phyloP scores from a whole-genome alignment of 2,329 filamentous ascomycete genomes.

The Diplodia scrobiculata region DNA sequence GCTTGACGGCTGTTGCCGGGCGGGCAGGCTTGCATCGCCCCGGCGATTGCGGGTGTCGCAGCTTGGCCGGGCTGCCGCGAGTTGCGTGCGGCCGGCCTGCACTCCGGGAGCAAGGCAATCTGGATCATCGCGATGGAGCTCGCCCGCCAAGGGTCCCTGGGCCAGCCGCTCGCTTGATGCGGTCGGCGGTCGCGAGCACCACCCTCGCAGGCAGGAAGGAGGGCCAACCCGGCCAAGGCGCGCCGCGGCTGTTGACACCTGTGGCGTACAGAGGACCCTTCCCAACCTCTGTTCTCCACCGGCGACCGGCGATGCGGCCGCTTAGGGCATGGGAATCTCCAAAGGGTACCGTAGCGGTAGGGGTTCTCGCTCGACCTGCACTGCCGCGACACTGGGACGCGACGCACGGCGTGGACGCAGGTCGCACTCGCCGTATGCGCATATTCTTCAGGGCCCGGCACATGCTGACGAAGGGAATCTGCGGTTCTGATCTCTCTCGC shows the following conservation, averaged over 20 bases:
- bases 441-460: slow-evolving; percentile 17
- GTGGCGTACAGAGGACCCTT: slow-evolving; percentile 13
- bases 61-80: background rate
- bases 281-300: slow-evolving; percentile 15
- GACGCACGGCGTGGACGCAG: slow-evolving; percentile 9
- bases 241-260: slow-evolving; percentile 20
- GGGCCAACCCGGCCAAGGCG: slow-evolving; percentile 11
- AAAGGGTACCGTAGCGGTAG: background rate
- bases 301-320: slow-evolving; percentile 21
- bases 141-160: slow-evolving; percentile 8
- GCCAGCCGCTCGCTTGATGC: slow-evolving; percentile 2
- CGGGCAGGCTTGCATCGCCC: slow-evolving; percentile 1
- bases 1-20: slow-evolving; percentile 17
- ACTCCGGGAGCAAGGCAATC: slow-evolving; percentile 13
- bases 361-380: background rate
- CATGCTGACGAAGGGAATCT: slow-evolving; percentile 15
- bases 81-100: slow-evolving; percentile 13
- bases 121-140: slow-evolving; percentile 19
- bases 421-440: background rate
- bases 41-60: slow-evolving; percentile 14
- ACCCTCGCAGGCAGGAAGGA: background rate
- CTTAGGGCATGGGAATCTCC: slow-evolving; percentile 3
- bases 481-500: slow-evolving; percentile 19
- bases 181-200: slow-evolving; percentile 15
- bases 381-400: slow-evolving; percentile 12